Base-by-base conservation (phyloP, 2,329 filamentous ascomycete genomes). In the Tolypocladium sp. region DNA sequence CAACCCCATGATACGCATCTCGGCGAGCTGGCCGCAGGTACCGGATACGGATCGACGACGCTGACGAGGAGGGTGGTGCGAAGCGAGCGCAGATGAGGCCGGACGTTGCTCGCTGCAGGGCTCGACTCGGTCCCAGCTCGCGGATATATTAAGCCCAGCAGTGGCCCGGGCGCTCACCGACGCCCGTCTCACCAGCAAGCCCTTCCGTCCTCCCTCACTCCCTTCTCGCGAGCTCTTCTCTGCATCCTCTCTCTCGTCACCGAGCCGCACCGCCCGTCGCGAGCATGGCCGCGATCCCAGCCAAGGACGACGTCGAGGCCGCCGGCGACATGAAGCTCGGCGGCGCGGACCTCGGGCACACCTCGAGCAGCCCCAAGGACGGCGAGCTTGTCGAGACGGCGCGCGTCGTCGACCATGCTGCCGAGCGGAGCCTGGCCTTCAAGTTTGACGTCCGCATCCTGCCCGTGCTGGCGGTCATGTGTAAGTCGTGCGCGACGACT, bases 401-500 rank as follows among this genome's bases (percentile, higher is more conserved):
- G 5, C 66, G 64, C 33, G 70, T 74, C 42, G 53, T 75, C 20
- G 70, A 73, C 60, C 72, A 73, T n/a, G 71, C 68, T 8, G 79
- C 80, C 17, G 81, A 84, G 69, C 74, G 74, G 27, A 74, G 74
- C 0, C 71, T 84, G 8, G 80, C 79, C 63, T 76, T 78, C 68
- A 83, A 82, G 67, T 79, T 84, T 59, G 82, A 84, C 65, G 67
- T 80, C 25, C 78, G 80, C 25, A 68, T 84, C 12, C 65, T 84
- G 62, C 82, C 82, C 2, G 76, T 83, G 4, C 65, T 84, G 56
- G 79, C 81, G 27, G 44, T 81, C 30, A 84, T 85, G 81, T 83
- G 72, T 73, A 65, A 59, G 70, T 58, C 12, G 33, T 20, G 7
- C 9, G 10, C 15, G 17, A 10, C 27, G 27, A 2, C 25, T 27